Evolutionary conservation across 2,329 filamentous ascomycete genomes (phyloP).

Genomic region (Colletotrichum scovillei): DNA sequence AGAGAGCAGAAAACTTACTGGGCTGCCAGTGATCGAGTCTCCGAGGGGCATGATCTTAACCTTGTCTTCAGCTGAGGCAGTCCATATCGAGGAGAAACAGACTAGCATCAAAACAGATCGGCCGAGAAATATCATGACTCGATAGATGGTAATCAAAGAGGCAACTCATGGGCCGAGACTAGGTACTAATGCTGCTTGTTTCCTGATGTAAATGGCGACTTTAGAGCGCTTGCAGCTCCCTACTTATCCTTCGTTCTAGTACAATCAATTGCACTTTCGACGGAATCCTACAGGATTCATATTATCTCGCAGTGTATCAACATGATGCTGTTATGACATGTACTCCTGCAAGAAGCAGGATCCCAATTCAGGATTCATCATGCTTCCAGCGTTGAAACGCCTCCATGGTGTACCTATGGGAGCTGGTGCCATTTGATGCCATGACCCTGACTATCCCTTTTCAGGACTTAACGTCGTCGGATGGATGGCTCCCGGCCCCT

Average conservation of each 20-base stretch:
- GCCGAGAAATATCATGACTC: background rate
- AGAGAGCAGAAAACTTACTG: slow-evolving; percentile 27
- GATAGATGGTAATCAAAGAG: background rate
- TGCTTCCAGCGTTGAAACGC: background rate
- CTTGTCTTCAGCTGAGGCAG: slow-evolving; percentile 1
- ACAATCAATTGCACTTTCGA: background rate
- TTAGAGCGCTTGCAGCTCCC: background rate
- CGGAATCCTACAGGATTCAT: background rate
- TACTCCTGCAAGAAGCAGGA: background rate
- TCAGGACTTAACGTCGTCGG: background rate
- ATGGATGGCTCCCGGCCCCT: background rate
- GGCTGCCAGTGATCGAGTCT: slow-evolving; percentile 42
- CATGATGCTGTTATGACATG: no score
- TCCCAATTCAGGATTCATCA: background rate
- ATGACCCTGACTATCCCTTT: background rate
- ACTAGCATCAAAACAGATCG: background rate
- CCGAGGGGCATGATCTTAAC: slow-evolving; percentile 40
- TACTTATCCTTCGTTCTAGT: background rate
- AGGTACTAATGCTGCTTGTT: no score
- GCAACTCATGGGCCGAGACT: no score
- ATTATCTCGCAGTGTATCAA: no score
- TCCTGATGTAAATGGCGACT: no score
- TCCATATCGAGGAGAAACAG: background rate
- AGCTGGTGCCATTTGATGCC: background rate
- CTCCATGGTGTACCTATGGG: background rate